A percentile compares a stretch with the other conserved stretches of the same genome.
These are phyloP conservation scores for Cercospora canescens DNA, from an alignment of 2,329 filamentous ascomycete genomes.

Conservation along the genomic window DNA sequence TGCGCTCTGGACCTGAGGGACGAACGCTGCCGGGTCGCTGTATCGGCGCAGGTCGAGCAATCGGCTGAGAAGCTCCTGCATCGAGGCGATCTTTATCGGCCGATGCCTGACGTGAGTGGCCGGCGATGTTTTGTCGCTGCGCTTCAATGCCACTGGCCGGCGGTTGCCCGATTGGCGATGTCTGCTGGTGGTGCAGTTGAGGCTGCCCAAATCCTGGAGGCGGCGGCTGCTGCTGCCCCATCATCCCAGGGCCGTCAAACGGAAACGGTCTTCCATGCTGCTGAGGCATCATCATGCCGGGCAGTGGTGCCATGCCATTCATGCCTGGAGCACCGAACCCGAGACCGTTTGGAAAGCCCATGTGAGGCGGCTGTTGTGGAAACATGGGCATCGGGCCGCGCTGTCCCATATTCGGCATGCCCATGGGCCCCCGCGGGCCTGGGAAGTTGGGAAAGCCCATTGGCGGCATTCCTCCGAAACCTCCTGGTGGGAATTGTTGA, in stretches of 20 bases:
- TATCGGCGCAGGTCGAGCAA: slow-evolving; percentile 81
- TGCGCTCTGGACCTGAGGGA: slow-evolving; percentile 45
- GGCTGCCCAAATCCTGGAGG: slow-evolving; percentile 57
- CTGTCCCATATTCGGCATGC: slow-evolving; percentile 52
- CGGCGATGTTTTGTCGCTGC: slow-evolving; percentile 39
- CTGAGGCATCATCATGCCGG: slow-evolving; percentile 55
- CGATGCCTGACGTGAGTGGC: slow-evolving; percentile 75
- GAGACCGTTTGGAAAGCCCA: slow-evolving; percentile 43
- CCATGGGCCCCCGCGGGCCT: slow-evolving; percentile 54
- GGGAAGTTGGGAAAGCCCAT: slow-evolving; percentile 60
- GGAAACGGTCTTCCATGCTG: slow-evolving; percentile 54
- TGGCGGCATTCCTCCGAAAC: slow-evolving; percentile 47
- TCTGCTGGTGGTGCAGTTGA: slow-evolving; percentile 34
- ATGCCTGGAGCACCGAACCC: slow-evolving; percentile 59
- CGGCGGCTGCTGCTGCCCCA: slow-evolving; percentile 16
- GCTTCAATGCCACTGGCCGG: slow-evolving; percentile 34
- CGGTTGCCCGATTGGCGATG: slow-evolving; percentile 36
- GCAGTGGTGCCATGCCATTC: slow-evolving; percentile 46
- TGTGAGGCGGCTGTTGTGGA: slow-evolving; percentile 51
- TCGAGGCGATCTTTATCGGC: slow-evolving; percentile 62
- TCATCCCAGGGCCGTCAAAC: slow-evolving; percentile 46
- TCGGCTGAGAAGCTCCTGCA: slow-evolving; percentile 65
- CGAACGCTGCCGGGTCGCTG: slow-evolving; percentile 77
- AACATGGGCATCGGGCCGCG: slow-evolving; percentile 57
- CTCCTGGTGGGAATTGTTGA: slow-evolving; percentile 38